These are phyloP conservation scores for Candida insectalens DNA, from an alignment of 805 yeast genomes.

Conservation along the genomic window DNA sequence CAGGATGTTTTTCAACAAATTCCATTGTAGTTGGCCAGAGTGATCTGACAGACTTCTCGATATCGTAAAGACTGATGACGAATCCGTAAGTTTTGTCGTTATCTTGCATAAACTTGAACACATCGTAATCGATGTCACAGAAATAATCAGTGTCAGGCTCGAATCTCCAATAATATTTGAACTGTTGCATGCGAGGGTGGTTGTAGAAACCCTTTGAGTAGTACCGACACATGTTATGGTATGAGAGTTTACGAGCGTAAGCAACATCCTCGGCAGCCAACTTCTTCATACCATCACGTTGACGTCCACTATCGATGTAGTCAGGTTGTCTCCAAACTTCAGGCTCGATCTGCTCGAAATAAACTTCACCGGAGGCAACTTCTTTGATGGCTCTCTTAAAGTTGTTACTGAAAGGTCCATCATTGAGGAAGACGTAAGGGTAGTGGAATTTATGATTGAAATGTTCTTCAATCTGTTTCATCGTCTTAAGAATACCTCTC, in stretches of 20 bases:
- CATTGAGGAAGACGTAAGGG: conserved; percentile 77
- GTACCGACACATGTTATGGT: conserved; percentile 81
- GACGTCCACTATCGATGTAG: conserved; percentile 27
- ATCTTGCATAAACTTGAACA: conserved; percentile 62
- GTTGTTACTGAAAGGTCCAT: conserved; percentile 47
- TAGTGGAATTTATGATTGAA: conserved; percentile 67
- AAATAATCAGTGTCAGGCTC: conserved; percentile 67
- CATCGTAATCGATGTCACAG: conserved; percentile 66
- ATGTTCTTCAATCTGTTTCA: conserved; percentile 47
- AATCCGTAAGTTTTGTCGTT: conserved; percentile 69
- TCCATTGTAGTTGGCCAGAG: conserved; percentile 65
- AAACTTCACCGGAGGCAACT: conserved; percentile 32
- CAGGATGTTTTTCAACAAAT: conserved; percentile 45
- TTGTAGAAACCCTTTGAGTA: conserved; percentile 58
- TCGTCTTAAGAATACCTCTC: conserved; percentile 36
- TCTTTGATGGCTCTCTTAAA: conserved; percentile 39
- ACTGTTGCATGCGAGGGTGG: conserved; percentile 51
- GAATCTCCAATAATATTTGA: conserved; percentile 70
- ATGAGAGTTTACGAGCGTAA: conserved; percentile 52
- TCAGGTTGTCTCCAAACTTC: conserved; percentile 40
- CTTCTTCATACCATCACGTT: conserved; percentile 25
- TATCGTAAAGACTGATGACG: conserved; percentile 59
- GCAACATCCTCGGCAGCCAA: conserved; percentile 33
- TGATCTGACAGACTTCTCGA: conserved; percentile 49
- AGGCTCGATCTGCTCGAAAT: conserved; percentile 42